Base-by-base conservation (phyloP, 2,329 filamentous ascomycete species). In the Penicillium sp. region DNA sequence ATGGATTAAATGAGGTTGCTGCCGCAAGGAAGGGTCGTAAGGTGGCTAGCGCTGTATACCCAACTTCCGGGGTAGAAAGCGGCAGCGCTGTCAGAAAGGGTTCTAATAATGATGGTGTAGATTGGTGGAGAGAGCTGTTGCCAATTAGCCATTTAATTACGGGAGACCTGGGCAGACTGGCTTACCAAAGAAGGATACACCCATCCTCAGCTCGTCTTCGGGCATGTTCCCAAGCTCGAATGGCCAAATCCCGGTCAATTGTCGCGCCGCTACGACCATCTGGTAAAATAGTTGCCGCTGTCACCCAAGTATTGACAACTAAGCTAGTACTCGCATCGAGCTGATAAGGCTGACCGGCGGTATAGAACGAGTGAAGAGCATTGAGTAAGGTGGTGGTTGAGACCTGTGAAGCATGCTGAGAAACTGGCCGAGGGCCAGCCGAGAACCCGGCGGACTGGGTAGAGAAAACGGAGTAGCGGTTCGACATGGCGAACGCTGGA, bases 291-390 rank as follows among this genome's bases (percentile, higher is more conserved):
- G 90, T 90, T 27, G 86, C 82, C 19, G 91, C 90, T 3, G 91
- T 96, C 52, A 95, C 83, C 93, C 93, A 97, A 56, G 92, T 97
- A 78, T 98, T 98, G 64, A 98, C 91, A 0, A 95, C 93, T 39
- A 98, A 75, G 73, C 91, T 96, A 35, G 93, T 95, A 65, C 91
- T 91, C 48, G 92, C 88, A 75, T 99, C 95, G 46, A 99, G 84
- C 60, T 84, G 83, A 73, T 96, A 95, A n/a, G 93, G 86, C 69
- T 91, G 87, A 29, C 87, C 87, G 3, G 90, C 87, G 48, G 90
- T 84, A 75, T 96, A 98, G 70, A 90, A 89, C 66, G 91, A 92
- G 78, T 99, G 95, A 46, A 97, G 84, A 55, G 91, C 86, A 77
- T 98, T 98, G 55, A 99, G 84, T 47, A 98, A 84, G 0, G 92